These are phyloP conservation scores for Mycena belliarum DNA, from an alignment of 768 basidiomycete species.

Conservation along the genomic window DNA sequence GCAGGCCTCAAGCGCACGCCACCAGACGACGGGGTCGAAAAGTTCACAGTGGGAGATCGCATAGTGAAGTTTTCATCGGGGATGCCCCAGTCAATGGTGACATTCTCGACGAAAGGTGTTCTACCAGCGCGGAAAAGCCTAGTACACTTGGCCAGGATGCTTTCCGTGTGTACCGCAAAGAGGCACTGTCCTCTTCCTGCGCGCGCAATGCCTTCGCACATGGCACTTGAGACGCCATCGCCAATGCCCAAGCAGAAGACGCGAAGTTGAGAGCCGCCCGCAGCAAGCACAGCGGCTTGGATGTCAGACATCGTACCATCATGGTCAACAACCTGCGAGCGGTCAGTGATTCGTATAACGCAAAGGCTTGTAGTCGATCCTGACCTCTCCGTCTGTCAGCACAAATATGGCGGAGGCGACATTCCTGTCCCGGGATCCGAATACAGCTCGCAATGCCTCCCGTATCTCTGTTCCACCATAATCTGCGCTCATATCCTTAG, in stretches of 20 bases:
- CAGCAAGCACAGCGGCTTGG: conserved; percentile 39
- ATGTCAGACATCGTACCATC: conserved; percentile 28
- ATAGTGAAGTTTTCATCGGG: conserved; percentile 25
- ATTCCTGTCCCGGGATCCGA: conserved; percentile 32
- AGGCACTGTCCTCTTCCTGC: conserved; percentile 53
- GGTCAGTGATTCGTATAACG: neutral
- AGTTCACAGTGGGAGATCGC: conserved; percentile 19
- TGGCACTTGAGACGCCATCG: conserved; percentile 44
- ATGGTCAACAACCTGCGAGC: conserved; percentile 23
- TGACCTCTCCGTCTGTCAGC: conserved; percentile 58
- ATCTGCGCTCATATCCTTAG: conserved; percentile 42
- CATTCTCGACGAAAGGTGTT: conserved; percentile 44
- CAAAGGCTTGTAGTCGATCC: conserved; percentile 5
- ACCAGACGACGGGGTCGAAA: conserved; percentile 19
- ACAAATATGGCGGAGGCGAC: conserved; percentile 54
- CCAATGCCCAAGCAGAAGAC: conserved; percentile 66
- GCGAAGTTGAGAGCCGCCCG: conserved; percentile 43
- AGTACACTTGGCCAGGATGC: conserved; percentile 50
- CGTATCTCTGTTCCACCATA: conserved; percentile 55
- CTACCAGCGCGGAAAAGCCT: conserved; percentile 53
- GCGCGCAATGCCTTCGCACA: conserved; percentile 55
- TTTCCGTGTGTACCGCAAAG: conserved; percentile 46
- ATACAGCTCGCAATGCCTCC: conserved; percentile 39
- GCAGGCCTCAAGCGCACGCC: conserved; percentile 27
- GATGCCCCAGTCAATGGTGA: conserved; percentile 53